phyloP scores from a whole-genome alignment of 1,284 basidiomycete genomes.

The Rhodotorula glutinis region DNA sequence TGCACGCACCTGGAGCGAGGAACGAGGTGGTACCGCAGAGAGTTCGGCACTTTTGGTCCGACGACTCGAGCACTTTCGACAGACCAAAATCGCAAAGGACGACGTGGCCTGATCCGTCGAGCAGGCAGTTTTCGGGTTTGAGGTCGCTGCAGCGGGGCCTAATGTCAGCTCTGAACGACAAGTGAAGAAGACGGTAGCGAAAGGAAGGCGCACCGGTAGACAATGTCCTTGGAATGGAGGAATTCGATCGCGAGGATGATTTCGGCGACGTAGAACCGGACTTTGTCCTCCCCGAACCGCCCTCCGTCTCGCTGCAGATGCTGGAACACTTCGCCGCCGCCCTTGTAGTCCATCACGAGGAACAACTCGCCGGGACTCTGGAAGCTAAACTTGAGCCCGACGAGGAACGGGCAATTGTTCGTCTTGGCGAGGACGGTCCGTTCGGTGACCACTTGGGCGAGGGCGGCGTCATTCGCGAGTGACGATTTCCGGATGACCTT shows the following conservation, averaged over 20 bases:
- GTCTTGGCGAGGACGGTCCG: conserved; percentile 49
- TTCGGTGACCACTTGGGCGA: conserved; percentile 51
- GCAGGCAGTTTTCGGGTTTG: conserved; percentile 47
- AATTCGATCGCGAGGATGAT: conserved; percentile 45
- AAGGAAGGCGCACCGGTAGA: conserved; percentile 42
- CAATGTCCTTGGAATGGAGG: conserved; percentile 44
- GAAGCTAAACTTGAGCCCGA: conserved; percentile 46
- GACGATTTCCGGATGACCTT: conserved; percentile 51
- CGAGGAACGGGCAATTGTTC: conserved; percentile 50
- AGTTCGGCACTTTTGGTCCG: conserved; percentile 48
- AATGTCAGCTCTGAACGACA: too few relatives aligned
- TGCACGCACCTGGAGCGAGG: conserved; percentile 39
- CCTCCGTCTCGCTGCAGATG: conserved; percentile 47
- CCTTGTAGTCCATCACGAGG: conserved; percentile 52
- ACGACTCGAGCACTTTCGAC: conserved; percentile 32
- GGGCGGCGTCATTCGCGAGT: conserved; percentile 45
- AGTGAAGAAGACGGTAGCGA: too few relatives aligned
- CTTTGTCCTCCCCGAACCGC: conserved; percentile 44
- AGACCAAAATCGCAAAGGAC: conserved; percentile 48
- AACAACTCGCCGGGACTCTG: conserved; percentile 39
- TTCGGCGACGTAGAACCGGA: conserved; percentile 46
- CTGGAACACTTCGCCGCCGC: conserved; percentile 51
- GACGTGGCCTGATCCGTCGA: conserved; percentile 47
- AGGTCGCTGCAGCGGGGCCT: conserved; percentile 22
- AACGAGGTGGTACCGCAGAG: conserved; percentile 52